A percentile compares a stretch with the other conserved stretches of the same genome.
These are phyloP conservation scores for Ceratocystis harringtonii DNA, from an alignment of 2,329 filamentous ascomycete species.

Conservation along the genomic window DNA sequence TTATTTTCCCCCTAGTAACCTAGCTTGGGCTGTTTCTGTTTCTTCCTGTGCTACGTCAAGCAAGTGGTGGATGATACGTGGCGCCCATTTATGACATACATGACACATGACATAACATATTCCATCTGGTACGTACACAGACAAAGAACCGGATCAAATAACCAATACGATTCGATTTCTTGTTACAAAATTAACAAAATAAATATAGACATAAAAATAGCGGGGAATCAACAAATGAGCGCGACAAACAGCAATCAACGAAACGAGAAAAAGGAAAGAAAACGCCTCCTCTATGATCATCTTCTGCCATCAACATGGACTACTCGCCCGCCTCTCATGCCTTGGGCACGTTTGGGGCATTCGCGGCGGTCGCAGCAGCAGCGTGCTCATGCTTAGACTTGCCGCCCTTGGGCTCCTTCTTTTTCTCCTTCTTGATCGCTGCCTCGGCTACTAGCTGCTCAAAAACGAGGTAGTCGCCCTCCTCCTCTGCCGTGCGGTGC, in stretches of 20 bases:
- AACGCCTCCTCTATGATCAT: background rate
- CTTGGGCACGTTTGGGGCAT: conserved; percentile 20
- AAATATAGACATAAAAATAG: background rate
- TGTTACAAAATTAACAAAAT: background rate
- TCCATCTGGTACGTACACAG: too few species aligned
- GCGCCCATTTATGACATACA: too few species aligned
- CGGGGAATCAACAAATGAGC: background rate
- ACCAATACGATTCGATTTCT: too few species aligned
- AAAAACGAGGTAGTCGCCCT: conserved; percentile 97
- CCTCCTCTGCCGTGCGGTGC: conserved; percentile 79
- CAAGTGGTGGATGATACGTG: too few species aligned
- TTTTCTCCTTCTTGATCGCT: conserved; percentile 78
- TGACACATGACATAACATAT: too few species aligned
- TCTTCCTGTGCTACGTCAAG: too few species aligned
- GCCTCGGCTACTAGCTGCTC: conserved; percentile 96
- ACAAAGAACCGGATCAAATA: too few species aligned
- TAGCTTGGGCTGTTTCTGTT: too few species aligned
- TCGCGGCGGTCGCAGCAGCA: conserved; percentile 16
- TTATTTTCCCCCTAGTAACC: too few species aligned
- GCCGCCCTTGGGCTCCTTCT: conserved; percentile 40
- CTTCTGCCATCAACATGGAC: too few species aligned
- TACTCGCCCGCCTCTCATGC: conserved; percentile 12
- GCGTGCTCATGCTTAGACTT: conserved; percentile 31
- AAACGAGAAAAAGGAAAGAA: background rate
- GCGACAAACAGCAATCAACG: background rate